Conservation (phyloP, 1,284 basidiomycete species). For the Tilletiopsis washingtonensis region DNA sequence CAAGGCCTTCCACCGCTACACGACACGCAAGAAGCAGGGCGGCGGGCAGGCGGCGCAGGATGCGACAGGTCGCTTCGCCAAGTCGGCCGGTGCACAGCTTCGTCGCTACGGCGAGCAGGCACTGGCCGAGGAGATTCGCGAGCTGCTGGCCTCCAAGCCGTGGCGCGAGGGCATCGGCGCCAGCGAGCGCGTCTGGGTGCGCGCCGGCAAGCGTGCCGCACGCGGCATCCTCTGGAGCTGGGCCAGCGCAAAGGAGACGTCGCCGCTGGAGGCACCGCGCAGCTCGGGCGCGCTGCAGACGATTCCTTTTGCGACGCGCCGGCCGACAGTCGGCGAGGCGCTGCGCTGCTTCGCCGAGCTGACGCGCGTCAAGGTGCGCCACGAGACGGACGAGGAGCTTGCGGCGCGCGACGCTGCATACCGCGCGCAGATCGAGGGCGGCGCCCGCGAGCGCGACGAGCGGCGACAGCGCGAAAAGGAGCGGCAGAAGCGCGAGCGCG, state of each 20-base stretch:
- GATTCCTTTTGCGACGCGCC: constrained; percentile 36
- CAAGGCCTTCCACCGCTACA: constrained; percentile 98
- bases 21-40: constrained; percentile 94
- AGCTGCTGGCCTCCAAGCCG: constrained; percentile 17
- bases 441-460: constrained; percentile 5
- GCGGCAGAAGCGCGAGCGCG: background rate
- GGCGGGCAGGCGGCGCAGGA: constrained; percentile 89
- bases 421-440: constrained; percentile 5
- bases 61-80: constrained; percentile 77
- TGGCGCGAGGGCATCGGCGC: constrained; percentile 37
- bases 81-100: constrained; percentile 87
- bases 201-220: constrained; percentile 34
- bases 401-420: constrained; percentile 50
- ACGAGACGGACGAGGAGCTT: constrained; percentile 75
- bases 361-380: constrained; percentile 72
- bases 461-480: constrained; percentile 3
- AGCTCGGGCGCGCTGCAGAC: constrained; percentile 46
- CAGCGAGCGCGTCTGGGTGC: constrained; percentile 42
- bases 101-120: constrained; percentile 92
- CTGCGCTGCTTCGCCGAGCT: constrained; percentile 80
- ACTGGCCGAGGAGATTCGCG: constrained; percentile 65
- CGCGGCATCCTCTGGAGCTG: constrained; percentile 43
- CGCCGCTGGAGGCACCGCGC: constrained; percentile 38
- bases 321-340: constrained; percentile 81
- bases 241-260: constrained; percentile 20